Evolutionary conservation across 2,329 filamentous ascomycete species (phyloP).

Genomic region (Venturia asperata): DNA sequence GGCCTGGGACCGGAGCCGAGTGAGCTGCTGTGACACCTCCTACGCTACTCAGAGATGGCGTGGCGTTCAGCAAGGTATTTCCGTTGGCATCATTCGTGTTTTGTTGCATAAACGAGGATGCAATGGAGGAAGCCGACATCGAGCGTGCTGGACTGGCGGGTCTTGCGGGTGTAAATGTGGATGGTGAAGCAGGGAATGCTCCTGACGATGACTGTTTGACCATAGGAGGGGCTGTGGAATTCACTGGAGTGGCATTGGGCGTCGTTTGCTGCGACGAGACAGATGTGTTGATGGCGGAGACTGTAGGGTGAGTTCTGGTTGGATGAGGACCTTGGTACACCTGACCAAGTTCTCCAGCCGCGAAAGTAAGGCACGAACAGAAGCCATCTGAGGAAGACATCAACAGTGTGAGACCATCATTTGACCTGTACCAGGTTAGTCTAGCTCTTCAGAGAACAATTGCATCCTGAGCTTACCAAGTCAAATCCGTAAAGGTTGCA

Average conservation of each 20-base stretch:
- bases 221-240: slow-evolving; percentile 53
- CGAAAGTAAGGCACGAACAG: slow-evolving; percentile 84
- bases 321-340: slow-evolving; percentile 62
- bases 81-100: slow-evolving; percentile 31
- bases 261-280: slow-evolving; percentile 56
- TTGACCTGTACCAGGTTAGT: slow-evolving; percentile 50
- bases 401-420: slow-evolving; percentile 68
- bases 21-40: slow-evolving; percentile 69
- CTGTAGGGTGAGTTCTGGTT: slow-evolving; percentile 31
- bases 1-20: slow-evolving; percentile 45
- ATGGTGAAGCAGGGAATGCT: slow-evolving; percentile 49
- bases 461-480: slow-evolving; percentile 59
- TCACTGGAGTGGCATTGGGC: slow-evolving; percentile 63
- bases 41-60: slow-evolving; percentile 68
- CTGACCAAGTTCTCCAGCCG: slow-evolving; percentile 75
- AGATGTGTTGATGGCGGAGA: slow-evolving; percentile 38
- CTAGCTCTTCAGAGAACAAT: slow-evolving; percentile 11
- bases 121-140: slow-evolving; percentile 76
- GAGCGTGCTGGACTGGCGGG: slow-evolving; percentile 75
- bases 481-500: slow-evolving; percentile 91
- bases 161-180: slow-evolving; percentile 48
- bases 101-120: slow-evolving; percentile 40
- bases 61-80: slow-evolving; percentile 65
- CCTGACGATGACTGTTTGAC: slow-evolving; percentile 32
- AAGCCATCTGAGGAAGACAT: slow-evolving; percentile 99